Conservation (phyloP, 495 filamentous ascomycete genomes). For the Niebla homalea region DNA sequence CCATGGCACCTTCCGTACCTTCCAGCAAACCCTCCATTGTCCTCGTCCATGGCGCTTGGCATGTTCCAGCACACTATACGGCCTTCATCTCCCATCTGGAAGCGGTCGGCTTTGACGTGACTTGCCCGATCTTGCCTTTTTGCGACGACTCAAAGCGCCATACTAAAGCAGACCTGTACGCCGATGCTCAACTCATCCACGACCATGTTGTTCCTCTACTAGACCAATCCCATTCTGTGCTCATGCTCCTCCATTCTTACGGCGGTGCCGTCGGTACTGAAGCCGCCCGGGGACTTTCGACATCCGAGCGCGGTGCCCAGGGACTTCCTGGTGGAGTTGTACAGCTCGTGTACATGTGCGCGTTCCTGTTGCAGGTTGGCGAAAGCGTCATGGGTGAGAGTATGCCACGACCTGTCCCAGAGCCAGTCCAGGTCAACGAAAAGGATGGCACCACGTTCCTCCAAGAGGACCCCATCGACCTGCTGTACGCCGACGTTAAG, state of each 20-base stretch:
- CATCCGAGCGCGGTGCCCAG: constrained; percentile 13
- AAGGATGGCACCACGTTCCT: constrained; percentile 15
- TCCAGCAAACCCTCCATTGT: constrained; percentile 24
- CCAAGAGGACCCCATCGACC: constrained; percentile 13
- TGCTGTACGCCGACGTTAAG: constrained; percentile 21
- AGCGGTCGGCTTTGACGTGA: constrained; percentile 21
- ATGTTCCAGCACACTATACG: constrained; percentile 27
- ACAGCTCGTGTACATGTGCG: constrained; percentile 29
- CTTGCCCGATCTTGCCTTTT: constrained; percentile 25
- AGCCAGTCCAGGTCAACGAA: constrained; percentile 13
- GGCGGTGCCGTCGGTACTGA: constrained; percentile 28
- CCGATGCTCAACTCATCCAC: constrained; percentile 21
- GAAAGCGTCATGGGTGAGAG: constrained; percentile 17
- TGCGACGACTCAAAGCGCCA: constrained; percentile 19
- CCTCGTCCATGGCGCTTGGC: constrained; percentile 32
- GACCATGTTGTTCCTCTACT: constrained; percentile 14
- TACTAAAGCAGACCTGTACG: constrained; percentile 12
- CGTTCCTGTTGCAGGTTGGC: constrained; percentile 22
- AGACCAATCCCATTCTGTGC: constrained; percentile 18
- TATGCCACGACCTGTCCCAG: constrained; percentile 12
- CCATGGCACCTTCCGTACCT: background rate
- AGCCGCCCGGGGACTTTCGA: constrained; percentile 20
- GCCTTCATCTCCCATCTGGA: constrained; percentile 22
- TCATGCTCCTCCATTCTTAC: constrained; percentile 31
- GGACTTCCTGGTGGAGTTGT: constrained; percentile 25